phyloP scores from a whole-genome alignment of 768 basidiomycete species.

The Termitomyces sp. region DNA sequence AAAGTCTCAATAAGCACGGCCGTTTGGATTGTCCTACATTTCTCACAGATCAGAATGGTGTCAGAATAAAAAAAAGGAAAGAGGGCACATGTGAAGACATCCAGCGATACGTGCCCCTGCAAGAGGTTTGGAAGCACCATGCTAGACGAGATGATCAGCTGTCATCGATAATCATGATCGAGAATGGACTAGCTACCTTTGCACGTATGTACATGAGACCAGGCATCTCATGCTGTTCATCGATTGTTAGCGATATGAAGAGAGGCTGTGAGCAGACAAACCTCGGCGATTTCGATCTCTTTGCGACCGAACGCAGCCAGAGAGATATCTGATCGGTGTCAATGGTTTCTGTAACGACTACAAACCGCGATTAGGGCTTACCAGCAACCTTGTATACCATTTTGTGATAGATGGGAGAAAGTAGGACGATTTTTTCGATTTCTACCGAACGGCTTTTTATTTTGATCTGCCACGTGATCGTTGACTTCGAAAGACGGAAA shows the following conservation, averaged over 20 bases:
- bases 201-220: conserved; percentile 90
- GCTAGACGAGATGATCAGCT: conserved; percentile 40
- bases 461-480: conserved; percentile 25
- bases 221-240: conserved; percentile 81
- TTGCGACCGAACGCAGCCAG: conserved; percentile 99
- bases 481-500: background rate
- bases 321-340: conserved; percentile 62
- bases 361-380: conserved; percentile 23
- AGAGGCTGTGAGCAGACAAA: conserved; percentile 25
- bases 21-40: conserved; percentile 90
- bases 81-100: conserved; percentile 89
- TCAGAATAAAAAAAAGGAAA: conserved; percentile 1
- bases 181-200: conserved; percentile 49
- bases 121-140: conserved; percentile 77
- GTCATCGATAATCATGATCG: conserved; percentile 13
- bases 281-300: conserved; percentile 99
- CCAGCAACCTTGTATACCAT: conserved; percentile 94
- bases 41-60: conserved; percentile 1
- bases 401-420: conserved; percentile 25
- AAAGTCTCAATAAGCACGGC: conserved; percentile 99
- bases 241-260: conserved; percentile 10
- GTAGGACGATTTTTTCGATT: conserved; percentile 15
- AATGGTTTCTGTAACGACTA: conserved; percentile 9
- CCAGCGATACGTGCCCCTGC: conserved; percentile 95
- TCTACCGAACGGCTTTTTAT: conserved; percentile 34